Base-by-base conservation (phyloP, 371 early-diverging fungal species). In the Mortierella sp. region DNA sequence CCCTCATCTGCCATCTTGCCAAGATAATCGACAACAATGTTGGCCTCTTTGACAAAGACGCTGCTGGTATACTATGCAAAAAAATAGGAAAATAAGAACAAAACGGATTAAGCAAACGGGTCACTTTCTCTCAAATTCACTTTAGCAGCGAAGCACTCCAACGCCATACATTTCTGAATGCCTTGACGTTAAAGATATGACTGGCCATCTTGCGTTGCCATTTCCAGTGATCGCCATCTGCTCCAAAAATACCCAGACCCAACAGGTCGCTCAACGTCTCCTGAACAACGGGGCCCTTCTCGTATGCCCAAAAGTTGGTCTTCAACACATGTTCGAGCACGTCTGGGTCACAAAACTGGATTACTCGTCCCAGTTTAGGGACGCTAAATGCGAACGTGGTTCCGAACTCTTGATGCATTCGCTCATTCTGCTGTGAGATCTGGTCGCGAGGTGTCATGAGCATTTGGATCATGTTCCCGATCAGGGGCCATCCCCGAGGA, bases 231-330 rank as follows among this genome's bases (percentile, higher is more conserved):
- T 62, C 48, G 15, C 92, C 92, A 61, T 92, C 91, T 0, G 83
- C 83, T 49, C 83, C 84, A 69, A 93, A 93, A 63, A 93, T 93
- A 43, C 93, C 93, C 30, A 86, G 56, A 1, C 92, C 92, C 17
- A 92, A 63, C 11, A 90, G 60, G 24, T 86, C 85, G 7, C 46
- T 52, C 24, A 81, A 30, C 2, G 73, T 53, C 37, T 50, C 54
- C 11, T 82, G 76, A 23, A 86, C 55, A 27, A 69, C 37, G 1
- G 86, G 85, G 0, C 86, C 87, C 58, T 89, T 89, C 39, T 81
- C 70, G 39, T 87, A 89, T 27, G 85, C 84, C 65, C 84, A 81
- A 72, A 89, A 89, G 56, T 88, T 84, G 42, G 43, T 53, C 64
- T 72, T 75, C 32, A 80, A 48, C 0, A 80, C 66, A 53, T 79